Evolutionary conservation across 2,329 filamentous ascomycete species (phyloP), one percentile per base, ranked within the genome.

Genomic region (Calcarisporium arbuscula): DNA sequence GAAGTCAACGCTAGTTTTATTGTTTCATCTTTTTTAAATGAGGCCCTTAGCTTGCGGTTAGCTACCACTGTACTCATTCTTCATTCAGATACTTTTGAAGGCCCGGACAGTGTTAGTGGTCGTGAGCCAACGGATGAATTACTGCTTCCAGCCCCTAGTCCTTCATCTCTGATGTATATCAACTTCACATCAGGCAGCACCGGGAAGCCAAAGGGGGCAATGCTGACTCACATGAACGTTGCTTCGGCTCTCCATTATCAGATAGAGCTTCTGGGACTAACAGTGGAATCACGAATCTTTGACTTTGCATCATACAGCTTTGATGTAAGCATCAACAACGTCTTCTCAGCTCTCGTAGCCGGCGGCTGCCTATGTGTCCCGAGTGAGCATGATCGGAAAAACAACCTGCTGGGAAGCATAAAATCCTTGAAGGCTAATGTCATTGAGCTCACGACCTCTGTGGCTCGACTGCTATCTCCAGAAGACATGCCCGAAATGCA

Each of bases 311-410:
- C 46, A 5, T 48, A 48, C 15, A 19, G 26, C 4, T 51, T 49
- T 28, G 48, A 47, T 19, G 32, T 35, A 4, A 33, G 23, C 6
- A 31, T 44, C 19, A 19, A 26, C 10, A 39, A 46, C 17, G 33
- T 34, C 10, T 34, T 44, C 12, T 21, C 30, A 8, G 33, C 40
- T 2, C 32, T 47, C 6, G 26, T 33, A 9, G 19, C 16, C 5
- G 48, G 48, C 8, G 41, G 38, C 2, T 48, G 47, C 14, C 9
- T 51, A 9, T 49, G 47, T 27, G 23, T 47, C 1, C 47, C 47
- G 5, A 38, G 28, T 7, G 46, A 50, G 8, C 19, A 40, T 2
- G 40, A 47, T 4, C 33, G 45, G 4, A 28, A 27, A n/a, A 35
- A 40, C 15, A 27, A 38, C 3, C 23, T 51, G 9, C 16, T 30